Evolutionary conservation across 2,329 filamentous ascomycete genomes (phyloP).

Genomic region (Hypocreales sp.): DNA sequence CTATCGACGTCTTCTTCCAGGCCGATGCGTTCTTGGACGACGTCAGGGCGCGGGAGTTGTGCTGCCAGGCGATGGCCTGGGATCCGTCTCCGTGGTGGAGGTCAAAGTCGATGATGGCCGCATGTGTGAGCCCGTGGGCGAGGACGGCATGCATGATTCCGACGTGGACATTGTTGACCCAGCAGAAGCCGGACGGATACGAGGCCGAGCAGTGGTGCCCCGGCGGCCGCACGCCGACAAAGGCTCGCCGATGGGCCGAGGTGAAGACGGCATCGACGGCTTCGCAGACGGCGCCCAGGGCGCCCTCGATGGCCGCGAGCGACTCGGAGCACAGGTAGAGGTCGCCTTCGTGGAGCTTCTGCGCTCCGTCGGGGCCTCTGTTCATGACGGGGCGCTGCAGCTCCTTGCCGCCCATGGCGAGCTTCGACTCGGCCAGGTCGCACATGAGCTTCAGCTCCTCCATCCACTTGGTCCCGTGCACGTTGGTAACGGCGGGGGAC

Average conservation of each 20-base stretch:
- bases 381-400: slow-evolving; percentile 53
- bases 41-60: slow-evolving; percentile 53
- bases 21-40: slow-evolving; percentile 54
- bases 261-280: slow-evolving; percentile 75
- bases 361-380: slow-evolving; percentile 27
- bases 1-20: slow-evolving; percentile 76
- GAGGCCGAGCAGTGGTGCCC: slow-evolving; percentile 89
- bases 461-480: slow-evolving; percentile 91
- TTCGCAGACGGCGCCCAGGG: slow-evolving; percentile 83
- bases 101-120: slow-evolving; percentile 85
- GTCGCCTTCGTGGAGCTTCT: slow-evolving; percentile 71
- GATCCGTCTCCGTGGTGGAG: slow-evolving; percentile 92
- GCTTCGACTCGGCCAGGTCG: slow-evolving; percentile 58
- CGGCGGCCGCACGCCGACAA: slow-evolving; percentile 83
- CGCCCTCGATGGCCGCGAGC: slow-evolving; percentile 73
- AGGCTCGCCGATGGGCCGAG: slow-evolving; percentile 55
- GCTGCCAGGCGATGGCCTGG: slow-evolving; percentile 82
- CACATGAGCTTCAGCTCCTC: slow-evolving; percentile 79
- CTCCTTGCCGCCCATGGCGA: slow-evolving; percentile 66
- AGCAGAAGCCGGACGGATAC: slow-evolving; percentile 90
- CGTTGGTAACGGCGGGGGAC: slow-evolving; percentile 69
- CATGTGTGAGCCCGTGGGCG: slow-evolving; percentile 76
- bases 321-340: slow-evolving; percentile 84
- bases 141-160: slow-evolving; percentile 85
- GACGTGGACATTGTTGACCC: slow-evolving; percentile 96